A percentile compares a stretch with the other conserved stretches of the same genome.
Conservation (phyloP, 2,329 filamentous ascomycete genomes). For the Beauveria medogensis region DNA sequence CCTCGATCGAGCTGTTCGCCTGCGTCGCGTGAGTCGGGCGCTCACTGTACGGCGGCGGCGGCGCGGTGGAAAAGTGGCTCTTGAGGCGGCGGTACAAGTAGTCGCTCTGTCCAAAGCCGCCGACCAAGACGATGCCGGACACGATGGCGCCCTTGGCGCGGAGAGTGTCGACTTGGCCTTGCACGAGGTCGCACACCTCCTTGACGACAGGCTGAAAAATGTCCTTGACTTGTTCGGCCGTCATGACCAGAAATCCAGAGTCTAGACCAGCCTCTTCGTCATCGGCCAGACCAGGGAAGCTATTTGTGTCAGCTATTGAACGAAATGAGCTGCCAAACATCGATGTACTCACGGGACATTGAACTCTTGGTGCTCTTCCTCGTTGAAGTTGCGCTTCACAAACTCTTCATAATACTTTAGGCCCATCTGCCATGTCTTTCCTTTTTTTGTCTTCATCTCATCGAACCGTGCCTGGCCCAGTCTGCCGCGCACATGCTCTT, state of each 20-base stretch:
- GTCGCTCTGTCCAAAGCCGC: slow-evolving; percentile 73
- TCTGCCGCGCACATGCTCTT: slow-evolving; percentile 63
- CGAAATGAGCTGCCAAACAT: background rate
- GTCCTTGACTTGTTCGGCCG: slow-evolving; percentile 58
- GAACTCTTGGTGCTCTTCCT: slow-evolving; percentile 68
- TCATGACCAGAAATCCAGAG: slow-evolving; percentile 68
- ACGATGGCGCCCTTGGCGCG: slow-evolving; percentile 54
- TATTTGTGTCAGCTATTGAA: slow-evolving; percentile 19
- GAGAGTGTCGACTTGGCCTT: slow-evolving; percentile 58
- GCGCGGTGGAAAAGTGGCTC: slow-evolving; percentile 53
- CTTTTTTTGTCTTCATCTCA: slow-evolving; percentile 69
- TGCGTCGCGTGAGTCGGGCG: slow-evolving; percentile 56
- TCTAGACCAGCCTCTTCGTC: slow-evolving; percentile 69
- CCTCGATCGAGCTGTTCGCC: slow-evolving; percentile 56
- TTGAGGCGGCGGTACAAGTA: slow-evolving; percentile 67
- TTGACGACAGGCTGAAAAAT: slow-evolving; percentile 71
- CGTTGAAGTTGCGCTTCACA: slow-evolving; percentile 76
- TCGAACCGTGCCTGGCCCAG: slow-evolving; percentile 61
- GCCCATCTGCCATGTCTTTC: slow-evolving; percentile 73
- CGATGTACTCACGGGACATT: slow-evolving; percentile 54
- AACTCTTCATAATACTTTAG: slow-evolving; percentile 77
- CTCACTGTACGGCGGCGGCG: slow-evolving; percentile 58
- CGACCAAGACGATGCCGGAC: slow-evolving; percentile 71
- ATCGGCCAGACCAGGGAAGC: slow-evolving; percentile 66
- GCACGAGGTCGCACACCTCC: slow-evolving; percentile 59